phyloP scores from a whole-genome alignment of 805 yeast genomes.

The Ogataea nonfermentans region DNA sequence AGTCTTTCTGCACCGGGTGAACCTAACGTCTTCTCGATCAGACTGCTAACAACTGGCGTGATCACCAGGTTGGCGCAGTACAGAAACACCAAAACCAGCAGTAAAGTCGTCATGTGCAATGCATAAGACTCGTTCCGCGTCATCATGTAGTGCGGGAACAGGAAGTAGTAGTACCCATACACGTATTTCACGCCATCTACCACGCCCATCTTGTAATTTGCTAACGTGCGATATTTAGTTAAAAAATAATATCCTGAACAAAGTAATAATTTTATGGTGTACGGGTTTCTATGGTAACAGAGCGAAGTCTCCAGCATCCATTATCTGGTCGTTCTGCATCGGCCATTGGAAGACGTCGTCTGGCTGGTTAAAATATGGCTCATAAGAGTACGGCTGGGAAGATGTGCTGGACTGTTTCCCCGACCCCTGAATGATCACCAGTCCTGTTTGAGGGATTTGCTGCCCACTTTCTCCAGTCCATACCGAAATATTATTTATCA shows the following conservation, averaged over 20 bases:
- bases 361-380: slow-evolving; percentile 4
- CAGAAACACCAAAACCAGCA: slow-evolving; percentile 10
- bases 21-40: slow-evolving; percentile 5
- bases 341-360: slow-evolving; percentile 10
- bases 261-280: neutral
- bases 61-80: slow-evolving; percentile 18
- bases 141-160: slow-evolving; percentile 50
- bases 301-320: slow-evolving; percentile 10
- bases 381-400: slow-evolving; percentile 4
- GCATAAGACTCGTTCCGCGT: slow-evolving; percentile 41
- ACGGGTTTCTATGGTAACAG: slow-evolving; percentile 5
- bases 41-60: slow-evolving; percentile 11
- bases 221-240: no score
- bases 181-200: slow-evolving; percentile 17
- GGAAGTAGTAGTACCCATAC: slow-evolving; percentile 38
- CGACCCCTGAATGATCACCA: slow-evolving; percentile 27
- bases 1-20: slow-evolving; percentile 3
- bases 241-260: no score
- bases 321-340: slow-evolving; percentile 9
- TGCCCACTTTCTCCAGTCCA: slow-evolving; percentile 55
- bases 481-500: slow-evolving; percentile 59
- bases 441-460: slow-evolving; percentile 38
- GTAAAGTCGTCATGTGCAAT: slow-evolving; percentile 18
- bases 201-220: slow-evolving; percentile 2
- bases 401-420: slow-evolving; percentile 5